Evolutionary conservation across 108 stramenopile genomes (phyloP).

Genomic region (Fistulifera pelliculosa): DNA sequence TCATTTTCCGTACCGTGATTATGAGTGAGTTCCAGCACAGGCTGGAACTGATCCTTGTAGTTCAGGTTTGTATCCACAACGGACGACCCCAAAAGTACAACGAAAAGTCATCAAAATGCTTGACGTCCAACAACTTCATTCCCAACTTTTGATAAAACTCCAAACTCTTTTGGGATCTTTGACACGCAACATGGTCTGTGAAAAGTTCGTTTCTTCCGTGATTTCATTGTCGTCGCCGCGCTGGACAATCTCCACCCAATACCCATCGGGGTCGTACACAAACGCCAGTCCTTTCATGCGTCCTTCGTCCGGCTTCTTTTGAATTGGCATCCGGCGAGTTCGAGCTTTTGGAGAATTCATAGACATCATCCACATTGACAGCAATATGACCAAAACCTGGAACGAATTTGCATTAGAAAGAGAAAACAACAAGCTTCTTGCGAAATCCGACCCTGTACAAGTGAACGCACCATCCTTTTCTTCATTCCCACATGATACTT

Average conservation of each 20-base stretch:
- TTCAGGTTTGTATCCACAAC: slow-evolving; percentile 31
- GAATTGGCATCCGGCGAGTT: slow-evolving; percentile 74
- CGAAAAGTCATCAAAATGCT: slow-evolving; percentile 85
- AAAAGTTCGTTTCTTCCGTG: slow-evolving; percentile 67
- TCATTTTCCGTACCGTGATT: slow-evolving; percentile 92
- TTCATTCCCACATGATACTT: slow-evolving; percentile 84
- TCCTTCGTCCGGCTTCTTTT: slow-evolving; percentile 95
- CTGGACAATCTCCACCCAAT: slow-evolving; percentile 80
- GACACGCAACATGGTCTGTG: slow-evolving; percentile 95
- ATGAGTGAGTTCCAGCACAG: slow-evolving; percentile 88
- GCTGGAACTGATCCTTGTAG: slow-evolving; percentile 46
- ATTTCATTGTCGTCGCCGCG: slow-evolving; percentile 34
- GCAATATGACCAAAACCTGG: slow-evolving; percentile 41
- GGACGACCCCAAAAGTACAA: slow-evolving; percentile 87
- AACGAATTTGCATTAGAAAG: too few relatives aligned
- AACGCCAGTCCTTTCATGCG: slow-evolving; percentile 88
- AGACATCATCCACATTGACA: slow-evolving; percentile 72
- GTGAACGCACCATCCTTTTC: slow-evolving; percentile 50
- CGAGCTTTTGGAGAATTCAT: slow-evolving; percentile 68
- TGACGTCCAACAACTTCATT: slow-evolving; percentile 68
- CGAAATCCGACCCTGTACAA: slow-evolving; percentile 2
- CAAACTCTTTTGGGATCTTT: slow-evolving; percentile 85
- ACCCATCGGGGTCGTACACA: slow-evolving; percentile 85
- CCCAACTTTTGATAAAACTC: slow-evolving; percentile 84
- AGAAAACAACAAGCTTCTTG: not conserved